Evolutionary conservation across 2,329 filamentous ascomycete genomes (phyloP), one percentile per base, ranked within the genome.

Genomic region (Lecanicillium sp.): DNA sequence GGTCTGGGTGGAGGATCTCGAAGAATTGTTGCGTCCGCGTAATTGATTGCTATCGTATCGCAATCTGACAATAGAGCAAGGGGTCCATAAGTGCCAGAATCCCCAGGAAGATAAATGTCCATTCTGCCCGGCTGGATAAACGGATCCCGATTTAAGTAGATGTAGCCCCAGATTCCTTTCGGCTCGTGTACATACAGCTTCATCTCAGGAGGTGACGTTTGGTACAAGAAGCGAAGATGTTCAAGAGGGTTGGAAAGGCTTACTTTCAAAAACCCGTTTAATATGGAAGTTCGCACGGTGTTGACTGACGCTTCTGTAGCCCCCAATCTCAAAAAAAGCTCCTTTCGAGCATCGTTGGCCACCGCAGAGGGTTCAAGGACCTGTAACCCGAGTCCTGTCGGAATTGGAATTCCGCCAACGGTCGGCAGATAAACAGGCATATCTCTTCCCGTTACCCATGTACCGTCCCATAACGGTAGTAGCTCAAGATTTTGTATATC

Each of bases 181-280:
- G 36, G 36, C 20, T 39, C 20, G 11, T 23, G 20, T 15, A 23
- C 12, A 19, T 39, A 14, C 11, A 24, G 20, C 14, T 17, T 15
- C 20, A 15, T 39, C 36, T 26, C 12, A n/a, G 20, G 20, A 24
- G 19, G 51, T 43, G 35, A 26, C 36, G 27, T 39, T 12, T 26
- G 14, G 19, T 55, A 55, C 8, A 55, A 33, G 40, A 50, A 55
- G 9, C 38, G 39, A 12, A 55, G 51, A 17, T 52, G 47, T 11
- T 39, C 20, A 20, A 27, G 39, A 19, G 21, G 40, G 8, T 40
- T 17, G 14, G 10, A 14, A 27, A 15, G 12, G 12, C 14, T 19
- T 5, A 38, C 12, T 15, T 15, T 24, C 20, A 6, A 8, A 26
- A 39, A 26, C 36, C 21, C 11, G 14, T 24, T 17, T 9, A 39